Conservation (phyloP, 257 asterid genomes). For the Solanum okadae region DNA sequence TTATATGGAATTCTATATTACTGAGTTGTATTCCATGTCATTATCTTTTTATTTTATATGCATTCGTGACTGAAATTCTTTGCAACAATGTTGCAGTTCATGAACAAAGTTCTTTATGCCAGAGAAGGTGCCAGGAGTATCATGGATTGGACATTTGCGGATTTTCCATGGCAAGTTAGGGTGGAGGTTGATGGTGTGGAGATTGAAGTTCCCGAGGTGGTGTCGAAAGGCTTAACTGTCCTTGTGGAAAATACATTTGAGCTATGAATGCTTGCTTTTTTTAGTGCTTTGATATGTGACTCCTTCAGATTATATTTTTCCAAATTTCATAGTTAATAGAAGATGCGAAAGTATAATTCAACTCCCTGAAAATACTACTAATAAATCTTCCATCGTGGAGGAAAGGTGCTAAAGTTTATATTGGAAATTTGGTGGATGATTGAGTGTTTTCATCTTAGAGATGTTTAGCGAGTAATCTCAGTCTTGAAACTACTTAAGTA, state of each 20-base stretch:
- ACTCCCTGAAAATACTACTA: background rate
- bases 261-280: background rate
- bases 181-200: slow-evolving; percentile 96
- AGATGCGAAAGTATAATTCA: background rate
- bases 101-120: slow-evolving; percentile 98
- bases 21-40: background rate
- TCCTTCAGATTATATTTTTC: background rate
- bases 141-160: slow-evolving; percentile 87
- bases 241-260: background rate
- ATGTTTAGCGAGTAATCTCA: background rate
- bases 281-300: background rate
- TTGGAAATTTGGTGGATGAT: background rate
- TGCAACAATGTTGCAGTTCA: slow-evolving; percentile 57
- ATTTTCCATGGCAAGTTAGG: slow-evolving; percentile 89
- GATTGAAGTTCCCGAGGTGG: slow-evolving; percentile 95
- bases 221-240: slow-evolving; percentile 1
- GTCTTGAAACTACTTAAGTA: background rate
- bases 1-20: background rate
- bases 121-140: slow-evolving; percentile 97
- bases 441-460: background rate
- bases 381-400: background rate
- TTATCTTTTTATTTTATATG: background rate
- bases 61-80: background rate
- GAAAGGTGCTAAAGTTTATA: background rate
- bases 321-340: background rate